Evolutionary conservation across 768 basidiomycete genomes (phyloP).

Genomic region (Pulveroboletus ravenelii): DNA sequence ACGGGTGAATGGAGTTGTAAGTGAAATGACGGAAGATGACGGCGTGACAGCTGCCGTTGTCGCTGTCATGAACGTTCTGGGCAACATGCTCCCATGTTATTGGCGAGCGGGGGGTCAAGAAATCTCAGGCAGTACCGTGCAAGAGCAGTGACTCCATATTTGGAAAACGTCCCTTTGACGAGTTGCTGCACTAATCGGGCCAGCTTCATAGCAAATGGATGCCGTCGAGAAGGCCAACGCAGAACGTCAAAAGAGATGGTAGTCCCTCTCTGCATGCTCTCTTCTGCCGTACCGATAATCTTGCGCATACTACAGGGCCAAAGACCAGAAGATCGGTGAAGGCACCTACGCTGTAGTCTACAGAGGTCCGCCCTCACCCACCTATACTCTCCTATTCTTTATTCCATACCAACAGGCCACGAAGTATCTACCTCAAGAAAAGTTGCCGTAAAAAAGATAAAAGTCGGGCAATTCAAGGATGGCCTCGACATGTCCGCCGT

Average conservation of each 20-base stretch:
- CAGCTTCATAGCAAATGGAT: constrained; percentile 45
- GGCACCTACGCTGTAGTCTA: constrained; percentile 98
- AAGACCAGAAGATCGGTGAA: constrained; percentile 80
- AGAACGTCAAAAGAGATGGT: constrained; percentile 70
- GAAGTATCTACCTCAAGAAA: constrained; percentile 72
- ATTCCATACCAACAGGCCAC: constrained; percentile 45
- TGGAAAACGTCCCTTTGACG: constrained; percentile 4
- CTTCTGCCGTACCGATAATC: constrained; percentile 7
- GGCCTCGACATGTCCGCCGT: constrained; percentile 99
- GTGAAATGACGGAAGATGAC: constrained; percentile 25
- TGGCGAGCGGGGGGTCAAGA: background rate
- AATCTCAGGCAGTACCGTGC: too few relatives aligned
- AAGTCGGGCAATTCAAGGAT: constrained; percentile 94
- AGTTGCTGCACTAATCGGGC: background rate
- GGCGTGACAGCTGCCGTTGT: constrained; percentile 1
- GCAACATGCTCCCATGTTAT: constrained; percentile 26
- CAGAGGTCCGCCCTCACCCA: constrained; percentile 50
- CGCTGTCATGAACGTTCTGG: constrained; percentile 21
- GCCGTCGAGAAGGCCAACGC: constrained; percentile 76
- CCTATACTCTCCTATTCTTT: background rate
- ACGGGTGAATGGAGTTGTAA: constrained; percentile 35
- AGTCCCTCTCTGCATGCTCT: constrained; percentile 8
- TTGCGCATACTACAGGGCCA: constrained; percentile 47
- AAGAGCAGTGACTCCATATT: background rate
- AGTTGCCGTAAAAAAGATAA: constrained; percentile 98